Percentiles rank a stretch among this genome's conserved stretches.
Evolutionary conservation across 129 eudicot genomes (phyloP).

Genomic region (Centrapalus pauciflorus): DNA sequence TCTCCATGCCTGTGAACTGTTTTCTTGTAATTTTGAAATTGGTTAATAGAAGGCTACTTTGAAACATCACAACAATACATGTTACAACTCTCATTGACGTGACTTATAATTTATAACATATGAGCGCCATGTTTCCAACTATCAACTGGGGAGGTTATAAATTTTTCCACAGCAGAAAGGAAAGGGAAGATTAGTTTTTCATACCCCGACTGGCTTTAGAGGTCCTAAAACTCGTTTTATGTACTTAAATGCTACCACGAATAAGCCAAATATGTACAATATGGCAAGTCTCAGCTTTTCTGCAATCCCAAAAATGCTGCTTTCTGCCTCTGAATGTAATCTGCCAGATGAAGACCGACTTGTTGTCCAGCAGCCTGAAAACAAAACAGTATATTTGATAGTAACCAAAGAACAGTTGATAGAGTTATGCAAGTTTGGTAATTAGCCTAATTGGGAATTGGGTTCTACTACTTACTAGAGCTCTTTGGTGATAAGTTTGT

Average conservation of each 20-base stretch:
- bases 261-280: slow-evolving; percentile 48
- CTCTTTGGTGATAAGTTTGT: slow-evolving; percentile 48
- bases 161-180: not conserved
- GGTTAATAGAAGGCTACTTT: not conserved
- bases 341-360: slow-evolving; percentile 6
- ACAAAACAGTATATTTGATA: slow-evolving; percentile 8
- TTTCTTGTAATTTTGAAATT: not conserved
- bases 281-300: slow-evolving; percentile 35
- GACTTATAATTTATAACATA: not conserved
- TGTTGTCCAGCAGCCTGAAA: slow-evolving; percentile 29
- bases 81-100: not conserved
- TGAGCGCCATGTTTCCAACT: not conserved
- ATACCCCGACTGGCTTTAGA: slow-evolving; percentile 53
- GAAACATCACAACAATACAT: not conserved
- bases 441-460: not conserved
- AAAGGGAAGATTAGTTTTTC: not conserved
- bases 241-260: slow-evolving; percentile 43
- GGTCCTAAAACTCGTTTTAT: slow-evolving; percentile 40
- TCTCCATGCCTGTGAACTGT: not conserved
- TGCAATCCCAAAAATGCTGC: slow-evolving; percentile 21
- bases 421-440: too few relatives aligned
- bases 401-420: too few relatives aligned
- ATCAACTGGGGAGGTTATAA: not conserved
- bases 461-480: slow-evolving; percentile 38
- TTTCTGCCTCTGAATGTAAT: slow-evolving; percentile 26